A percentile compares a stretch with the other conserved stretches of the same genome.
Evolutionary conservation across 306 rosid species (phyloP).

Genomic region (Rosa lucieae): DNA sequence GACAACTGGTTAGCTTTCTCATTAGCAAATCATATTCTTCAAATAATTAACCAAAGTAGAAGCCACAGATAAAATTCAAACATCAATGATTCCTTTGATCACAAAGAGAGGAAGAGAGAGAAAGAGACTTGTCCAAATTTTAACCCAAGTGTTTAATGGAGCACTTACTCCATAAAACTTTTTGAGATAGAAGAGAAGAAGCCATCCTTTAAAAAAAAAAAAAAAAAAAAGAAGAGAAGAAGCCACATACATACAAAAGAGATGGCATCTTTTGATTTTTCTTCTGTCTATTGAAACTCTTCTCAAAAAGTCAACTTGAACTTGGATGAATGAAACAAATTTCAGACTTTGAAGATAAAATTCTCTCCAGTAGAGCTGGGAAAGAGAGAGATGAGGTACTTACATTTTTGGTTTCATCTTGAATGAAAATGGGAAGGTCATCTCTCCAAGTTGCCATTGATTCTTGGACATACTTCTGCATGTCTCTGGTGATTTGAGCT

Average conservation of each 20-base stretch:
- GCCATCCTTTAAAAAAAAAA: neutral
- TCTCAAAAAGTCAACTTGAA: slow-evolving; percentile 28
- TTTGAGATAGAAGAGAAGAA: slow-evolving; percentile 18
- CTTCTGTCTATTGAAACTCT: slow-evolving; percentile 24
- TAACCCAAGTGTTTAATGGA: slow-evolving; percentile 23
- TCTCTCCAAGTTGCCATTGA: slow-evolving; percentile 76
- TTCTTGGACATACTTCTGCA: slow-evolving; percentile 66
- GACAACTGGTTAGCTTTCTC: slow-evolving; percentile 40
- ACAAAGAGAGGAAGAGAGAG: slow-evolving; percentile 13
- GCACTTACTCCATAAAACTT: slow-evolving; percentile 19
- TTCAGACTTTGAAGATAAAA: slow-evolving; percentile 28
- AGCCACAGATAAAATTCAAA: slow-evolving; percentile 40
- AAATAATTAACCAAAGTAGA: slow-evolving; percentile 36
- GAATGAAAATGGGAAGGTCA: slow-evolving; percentile 61
- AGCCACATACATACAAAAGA: slow-evolving; percentile 31
- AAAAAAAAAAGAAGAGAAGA: slow-evolving; percentile 2
- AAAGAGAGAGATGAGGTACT: slow-evolving; percentile 20
- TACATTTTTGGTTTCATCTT: slow-evolving; percentile 86
- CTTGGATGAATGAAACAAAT: slow-evolving; percentile 13
- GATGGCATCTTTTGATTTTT: slow-evolving; percentile 44
- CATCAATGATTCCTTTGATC: slow-evolving; percentile 34
- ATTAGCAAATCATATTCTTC: slow-evolving; percentile 35
- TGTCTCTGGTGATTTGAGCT: slow-evolving; percentile 78
- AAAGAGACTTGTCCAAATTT: neutral
- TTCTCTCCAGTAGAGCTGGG: slow-evolving; percentile 10